Base-by-base conservation (phyloP, 2,329 filamentous ascomycete genomes). In the Sordariomycetes sp. region DNA sequence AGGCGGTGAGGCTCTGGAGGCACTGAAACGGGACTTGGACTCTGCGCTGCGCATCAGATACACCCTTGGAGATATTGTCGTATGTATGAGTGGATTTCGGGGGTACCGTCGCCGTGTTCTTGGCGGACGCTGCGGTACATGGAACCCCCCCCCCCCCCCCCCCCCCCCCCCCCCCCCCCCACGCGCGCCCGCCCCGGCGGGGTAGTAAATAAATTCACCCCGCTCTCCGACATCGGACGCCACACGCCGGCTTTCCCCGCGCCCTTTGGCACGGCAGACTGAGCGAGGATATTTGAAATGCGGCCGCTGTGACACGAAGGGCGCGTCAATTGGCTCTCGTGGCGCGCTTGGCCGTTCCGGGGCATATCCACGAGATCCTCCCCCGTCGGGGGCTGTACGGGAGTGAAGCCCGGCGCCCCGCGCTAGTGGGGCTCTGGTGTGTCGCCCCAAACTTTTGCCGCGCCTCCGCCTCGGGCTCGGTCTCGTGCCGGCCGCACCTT, bases 1-100 rank as follows among this genome's bases (percentile, higher is more conserved):
- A 95, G 69, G 82, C 82, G 2, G 81, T 87, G 22, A 74, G 82
- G 62, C 69, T 85, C 50, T 87, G 84, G 84, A 76, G 80, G 62
- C 82, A 85, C 67, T 86, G 72, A 66, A 54, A 25, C 22, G 22
- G n/a, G 22, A 20, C 6, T 50, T 24, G 45, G 39, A n/a, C 42
- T 42, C n/a, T 32, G 28, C 6, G 10, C n/a, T 32, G 28, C 6
- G 10, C 25, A 28, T 53, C 17, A 56, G 54, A 45, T 28, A 56
- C 32, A 48, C 53, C 54, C 54, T 51, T 51, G 36, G 50, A 34
- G 36, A 55, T 24, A 12, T 12, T 24, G 17, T 50, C 17, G n/a
- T 24, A 7, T 45, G 7, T 17, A 17, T 17, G 8, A n/a, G 15
- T 45, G n/a, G 45, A 50, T 50, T 10, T 50, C 7, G n/a, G n/a